phyloP scores from a whole-genome alignment of 2,329 filamentous ascomycete genomes.

The Balansia obtecta region DNA sequence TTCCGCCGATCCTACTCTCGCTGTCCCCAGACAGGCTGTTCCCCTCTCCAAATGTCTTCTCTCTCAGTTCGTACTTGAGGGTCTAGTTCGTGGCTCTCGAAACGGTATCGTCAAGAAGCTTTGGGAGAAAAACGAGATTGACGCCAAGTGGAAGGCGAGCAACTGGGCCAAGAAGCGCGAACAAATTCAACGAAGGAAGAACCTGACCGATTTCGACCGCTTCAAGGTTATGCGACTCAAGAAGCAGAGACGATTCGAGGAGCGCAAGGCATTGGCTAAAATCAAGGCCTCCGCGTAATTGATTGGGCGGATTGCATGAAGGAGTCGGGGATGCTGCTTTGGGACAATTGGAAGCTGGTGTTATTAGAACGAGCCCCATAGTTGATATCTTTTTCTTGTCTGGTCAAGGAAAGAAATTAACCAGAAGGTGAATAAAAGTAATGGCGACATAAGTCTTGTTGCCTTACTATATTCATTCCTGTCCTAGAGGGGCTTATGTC shows the following conservation, averaged over 20 bases:
- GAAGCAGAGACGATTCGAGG: slow-evolving; percentile 98
- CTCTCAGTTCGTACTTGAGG: slow-evolving; percentile 77
- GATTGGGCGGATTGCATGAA: slow-evolving; percentile 22
- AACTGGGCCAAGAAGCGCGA: slow-evolving; percentile 90
- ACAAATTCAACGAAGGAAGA: slow-evolving; percentile 74
- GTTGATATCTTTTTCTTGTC: slow-evolving; percentile 8
- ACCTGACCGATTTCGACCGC: slow-evolving; percentile 95
- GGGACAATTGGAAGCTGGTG: slow-evolving; percentile 21
- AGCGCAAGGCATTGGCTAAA: slow-evolving; percentile 93
- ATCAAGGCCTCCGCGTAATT: slow-evolving; percentile 67
- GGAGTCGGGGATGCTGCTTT: slow-evolving; percentile 13
- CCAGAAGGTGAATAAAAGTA: not conserved
- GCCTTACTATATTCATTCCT: slow-evolving; percentile 36
- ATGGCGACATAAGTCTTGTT: slow-evolving; percentile 22
- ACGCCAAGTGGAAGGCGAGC: slow-evolving; percentile 84
- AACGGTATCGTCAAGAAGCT: slow-evolving; percentile 70
- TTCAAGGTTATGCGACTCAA: slow-evolving; percentile 99
- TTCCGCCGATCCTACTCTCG: slow-evolving; percentile 64
- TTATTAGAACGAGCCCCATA: slow-evolving; percentile 25
- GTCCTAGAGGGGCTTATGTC: slow-evolving; percentile 53
- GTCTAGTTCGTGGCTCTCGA: slow-evolving; percentile 75
- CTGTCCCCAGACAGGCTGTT: slow-evolving; percentile 77
- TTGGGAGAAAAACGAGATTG: slow-evolving; percentile 87
- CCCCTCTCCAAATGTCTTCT: slow-evolving; percentile 75
- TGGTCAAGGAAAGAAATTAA: slow-evolving; percentile 19